Conservation (phyloP, 176 grass and related monocot genomes). For the Cenchrus americanus region DNA sequence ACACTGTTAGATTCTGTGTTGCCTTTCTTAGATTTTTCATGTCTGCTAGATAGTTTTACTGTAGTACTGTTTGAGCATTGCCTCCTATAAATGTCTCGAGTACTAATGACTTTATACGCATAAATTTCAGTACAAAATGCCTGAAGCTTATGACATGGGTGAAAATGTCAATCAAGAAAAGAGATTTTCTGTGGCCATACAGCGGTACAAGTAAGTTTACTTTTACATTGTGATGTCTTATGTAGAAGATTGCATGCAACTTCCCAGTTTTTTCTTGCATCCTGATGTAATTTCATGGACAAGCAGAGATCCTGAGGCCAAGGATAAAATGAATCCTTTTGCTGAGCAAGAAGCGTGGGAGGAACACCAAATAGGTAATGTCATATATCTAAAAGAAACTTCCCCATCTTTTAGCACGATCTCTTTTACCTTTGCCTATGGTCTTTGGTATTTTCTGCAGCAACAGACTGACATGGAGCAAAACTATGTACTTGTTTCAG, state of each 20-base stretch:
- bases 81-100: slow-evolving; percentile 9
- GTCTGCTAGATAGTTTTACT: neutral
- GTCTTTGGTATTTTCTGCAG: slow-evolving; percentile 22
- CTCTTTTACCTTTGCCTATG: slow-evolving; percentile 10
- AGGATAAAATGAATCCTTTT: slow-evolving; percentile 99
- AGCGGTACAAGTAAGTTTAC: slow-evolving; percentile 69
- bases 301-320: slow-evolving; percentile 69
- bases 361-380: slow-evolving; percentile 90
- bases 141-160: slow-evolving; percentile 92
- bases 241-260: neutral
- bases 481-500: slow-evolving; percentile 52
- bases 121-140: slow-evolving; percentile 88
- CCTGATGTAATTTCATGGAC: slow-evolving; percentile 33
- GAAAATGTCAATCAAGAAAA: slow-evolving; percentile 94
- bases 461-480: slow-evolving; percentile 26
- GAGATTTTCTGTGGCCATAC: slow-evolving; percentile 85
- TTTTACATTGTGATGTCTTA: neutral
- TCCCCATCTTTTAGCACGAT: neutral
- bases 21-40: slow-evolving; percentile 2
- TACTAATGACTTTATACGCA: neutral
- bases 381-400: neutral
- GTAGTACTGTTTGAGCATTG: neutral
- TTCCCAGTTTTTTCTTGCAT: slow-evolving; percentile 1
- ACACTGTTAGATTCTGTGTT: slow-evolving; percentile 2
- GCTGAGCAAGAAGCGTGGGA: slow-evolving; percentile 99